These are phyloP conservation scores for Scheffersomyces segobiensis DNA, from an alignment of 1,139 yeast species.

Conservation along the genomic window DNA sequence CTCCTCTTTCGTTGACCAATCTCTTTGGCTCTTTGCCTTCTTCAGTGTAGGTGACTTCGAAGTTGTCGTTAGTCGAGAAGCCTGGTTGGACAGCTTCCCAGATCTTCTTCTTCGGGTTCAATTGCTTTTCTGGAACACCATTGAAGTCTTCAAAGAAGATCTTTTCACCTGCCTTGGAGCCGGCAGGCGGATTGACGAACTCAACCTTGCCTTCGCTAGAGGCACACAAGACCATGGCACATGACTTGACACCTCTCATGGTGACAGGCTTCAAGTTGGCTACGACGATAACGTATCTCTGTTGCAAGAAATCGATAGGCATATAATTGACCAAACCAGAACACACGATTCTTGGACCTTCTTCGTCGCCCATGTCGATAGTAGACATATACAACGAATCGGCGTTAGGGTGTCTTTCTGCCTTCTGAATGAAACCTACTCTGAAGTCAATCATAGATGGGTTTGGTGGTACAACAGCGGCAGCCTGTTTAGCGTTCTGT, in stretches of 20 bases:
- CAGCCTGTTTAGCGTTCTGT: slow-evolving; percentile 52
- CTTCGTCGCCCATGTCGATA: slow-evolving; percentile 93
- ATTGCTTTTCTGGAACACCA: slow-evolving; percentile 84
- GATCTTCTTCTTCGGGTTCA: slow-evolving; percentile 97
- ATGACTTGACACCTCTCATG: slow-evolving; percentile 75
- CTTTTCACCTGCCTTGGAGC: slow-evolving; percentile 95
- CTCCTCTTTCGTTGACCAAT: slow-evolving; percentile 77
- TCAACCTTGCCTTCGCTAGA: slow-evolving; percentile 71
- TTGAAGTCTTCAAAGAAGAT: slow-evolving; percentile 89
- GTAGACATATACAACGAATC: slow-evolving; percentile 95
- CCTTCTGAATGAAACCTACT: slow-evolving; percentile 96
- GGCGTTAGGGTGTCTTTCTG: slow-evolving; percentile 96
- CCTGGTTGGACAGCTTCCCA: slow-evolving; percentile 95
- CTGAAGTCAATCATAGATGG: slow-evolving; percentile 90
- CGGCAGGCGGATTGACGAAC: slow-evolving; percentile 92
- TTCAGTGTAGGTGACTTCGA: slow-evolving; percentile 78
- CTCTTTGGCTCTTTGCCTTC: slow-evolving; percentile 79
- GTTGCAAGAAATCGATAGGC: slow-evolving; percentile 47
- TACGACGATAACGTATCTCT: slow-evolving; percentile 51
- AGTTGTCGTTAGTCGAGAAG: slow-evolving; percentile 74
- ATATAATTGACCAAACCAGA: slow-evolving; percentile 77
- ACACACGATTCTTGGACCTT: slow-evolving; percentile 97
- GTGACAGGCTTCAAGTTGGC: slow-evolving; percentile 66
- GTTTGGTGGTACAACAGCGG: slow-evolving; percentile 58
- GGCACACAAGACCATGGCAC: slow-evolving; percentile 97